These are phyloP conservation scores for Sanghuangporus baumii DNA, from an alignment of 1,284 basidiomycete species.

Conservation along the genomic window DNA sequence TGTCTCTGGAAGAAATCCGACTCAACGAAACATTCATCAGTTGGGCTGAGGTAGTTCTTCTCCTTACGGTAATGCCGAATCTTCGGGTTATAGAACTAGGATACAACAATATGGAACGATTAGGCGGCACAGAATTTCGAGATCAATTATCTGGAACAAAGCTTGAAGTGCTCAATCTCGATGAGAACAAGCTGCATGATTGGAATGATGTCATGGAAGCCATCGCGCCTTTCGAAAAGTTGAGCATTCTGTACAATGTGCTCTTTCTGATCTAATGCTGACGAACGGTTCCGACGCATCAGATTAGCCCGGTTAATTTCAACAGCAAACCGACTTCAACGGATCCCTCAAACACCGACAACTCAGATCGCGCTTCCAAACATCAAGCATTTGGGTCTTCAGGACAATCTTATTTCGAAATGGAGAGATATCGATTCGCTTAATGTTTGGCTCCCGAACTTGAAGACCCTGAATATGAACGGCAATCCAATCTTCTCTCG, in stretches of 20 bases:
- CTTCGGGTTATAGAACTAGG: constrained; percentile 72
- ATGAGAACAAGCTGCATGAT: constrained; percentile 58
- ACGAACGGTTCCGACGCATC: constrained; percentile 11
- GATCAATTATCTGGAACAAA: constrained; percentile 20
- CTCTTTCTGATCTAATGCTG: constrained; percentile 18
- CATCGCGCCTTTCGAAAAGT: constrained; percentile 38
- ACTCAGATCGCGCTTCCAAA: constrained; percentile 23
- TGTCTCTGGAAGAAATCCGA: constrained; percentile 57
- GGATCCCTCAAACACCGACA: constrained; percentile 39
- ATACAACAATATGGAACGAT: constrained; percentile 54
- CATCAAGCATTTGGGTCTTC: constrained; percentile 59
- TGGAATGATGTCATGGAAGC: constrained; percentile 53
- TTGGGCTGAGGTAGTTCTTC: constrained; percentile 62
- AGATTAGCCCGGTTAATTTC: constrained; percentile 66
- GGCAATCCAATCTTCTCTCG: constrained; percentile 61
- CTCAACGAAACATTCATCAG: constrained; percentile 68
- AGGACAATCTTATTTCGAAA: constrained; percentile 50
- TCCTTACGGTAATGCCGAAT: constrained; percentile 52
- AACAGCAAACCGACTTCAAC: constrained; percentile 53
- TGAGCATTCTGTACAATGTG: constrained; percentile 37
- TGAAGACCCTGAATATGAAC: constrained; percentile 52
- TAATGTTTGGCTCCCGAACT: constrained; percentile 53
- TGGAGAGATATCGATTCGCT: constrained; percentile 76
- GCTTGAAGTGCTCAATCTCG: constrained; percentile 66
- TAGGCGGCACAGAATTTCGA: constrained; percentile 26